Base-by-base conservation (phyloP, 805 yeast genomes). In the Clavispora asparagi region DNA sequence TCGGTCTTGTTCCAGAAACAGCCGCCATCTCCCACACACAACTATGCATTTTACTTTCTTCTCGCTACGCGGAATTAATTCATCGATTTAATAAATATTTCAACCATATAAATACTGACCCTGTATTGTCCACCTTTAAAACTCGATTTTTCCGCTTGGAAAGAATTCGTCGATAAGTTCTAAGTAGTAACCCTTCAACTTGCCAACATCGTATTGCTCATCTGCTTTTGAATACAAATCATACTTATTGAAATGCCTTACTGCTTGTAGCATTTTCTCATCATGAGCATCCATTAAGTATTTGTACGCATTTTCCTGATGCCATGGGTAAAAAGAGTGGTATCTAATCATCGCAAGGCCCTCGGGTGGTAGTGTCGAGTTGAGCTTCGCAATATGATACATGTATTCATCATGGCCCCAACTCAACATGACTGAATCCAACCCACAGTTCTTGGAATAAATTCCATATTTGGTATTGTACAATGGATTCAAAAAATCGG, bases 371-470 rank as follows among this genome's bases (percentile, higher is more conserved):
- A 83, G 64, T 1, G 74, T 77, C 12, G 86, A 81, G 56, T 81
- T 83, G 46, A 72, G 70, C 59, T 81, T 83, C 11, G 87, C 87
- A 29, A 83, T 68, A 56, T 83, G 87, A 53, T 82, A 83, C 86
- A 83, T 82, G 62, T 83, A 83, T 58, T 83, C 90, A 60, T 83
- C 90, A 56, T 83, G 90, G 6, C 90, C 90, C 89, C 88, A 83
- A 46, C 86, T 80, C 37, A 83, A 62, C 85, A 83, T 81, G 26
- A 83, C 86, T 36, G 80, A 79, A 48, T 80, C 85, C 31, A 83
- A 61, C 0, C 90, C 90, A 61, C 88, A 82, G 48, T 78, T 71
- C 33, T 74, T 77, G 28, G 78, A 74, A 58, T 83, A 83, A 29
- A 83, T 79, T 3, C 90, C 90, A 59, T 73, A 80, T 59, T 82